These are phyloP conservation scores for Wallacemonas collosoma DNA, from an alignment of 208 protist genomes.

Conservation along the genomic window DNA sequence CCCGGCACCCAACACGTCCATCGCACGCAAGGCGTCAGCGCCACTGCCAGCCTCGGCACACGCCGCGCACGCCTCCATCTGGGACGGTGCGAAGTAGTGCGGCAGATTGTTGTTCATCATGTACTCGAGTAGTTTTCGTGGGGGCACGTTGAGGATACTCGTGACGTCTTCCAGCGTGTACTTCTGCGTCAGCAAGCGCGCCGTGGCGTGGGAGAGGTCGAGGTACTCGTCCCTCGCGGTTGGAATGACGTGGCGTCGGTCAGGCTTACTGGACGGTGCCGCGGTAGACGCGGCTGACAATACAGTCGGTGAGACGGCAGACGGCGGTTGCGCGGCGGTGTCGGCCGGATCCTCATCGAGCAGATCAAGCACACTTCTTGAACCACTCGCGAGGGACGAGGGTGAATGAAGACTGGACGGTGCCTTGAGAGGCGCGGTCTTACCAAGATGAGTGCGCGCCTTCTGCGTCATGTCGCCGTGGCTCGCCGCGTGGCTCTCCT, in stretches of 20 bases:
- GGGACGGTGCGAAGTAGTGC: slow-evolving; percentile 55
- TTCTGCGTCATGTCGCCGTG: too few relatives aligned
- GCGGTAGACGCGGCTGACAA: too few relatives aligned
- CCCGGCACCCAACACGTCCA: slow-evolving; percentile 22
- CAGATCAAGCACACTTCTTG: slow-evolving; percentile 30
- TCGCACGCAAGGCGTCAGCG: slow-evolving; percentile 52
- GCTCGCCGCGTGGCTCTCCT: background rate
- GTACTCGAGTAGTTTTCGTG: slow-evolving; percentile 71
- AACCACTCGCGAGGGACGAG: background rate
- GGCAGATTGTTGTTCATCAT: slow-evolving; percentile 68
- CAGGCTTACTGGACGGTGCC: background rate
- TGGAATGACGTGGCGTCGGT: slow-evolving; percentile 17
- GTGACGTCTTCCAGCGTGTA: slow-evolving; percentile 61
- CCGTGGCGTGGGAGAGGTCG: slow-evolving; percentile 74
- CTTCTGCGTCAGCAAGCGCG: slow-evolving; percentile 80
- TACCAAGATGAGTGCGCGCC: too few relatives aligned
- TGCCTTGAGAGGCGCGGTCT: too few relatives aligned
- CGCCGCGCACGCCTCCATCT: slow-evolving; percentile 52
- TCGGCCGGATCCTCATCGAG: slow-evolving; percentile 21
- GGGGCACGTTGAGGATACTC: slow-evolving; percentile 52
- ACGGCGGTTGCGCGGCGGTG: background rate
- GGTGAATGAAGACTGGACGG: too few relatives aligned
- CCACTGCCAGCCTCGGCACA: slow-evolving; percentile 57
- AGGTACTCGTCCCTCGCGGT: slow-evolving; percentile 75
- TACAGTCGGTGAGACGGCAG: background rate